Conservation (phyloP, 1,284 basidiomycete genomes). For the Cryptococcus depauperatus region DNA sequence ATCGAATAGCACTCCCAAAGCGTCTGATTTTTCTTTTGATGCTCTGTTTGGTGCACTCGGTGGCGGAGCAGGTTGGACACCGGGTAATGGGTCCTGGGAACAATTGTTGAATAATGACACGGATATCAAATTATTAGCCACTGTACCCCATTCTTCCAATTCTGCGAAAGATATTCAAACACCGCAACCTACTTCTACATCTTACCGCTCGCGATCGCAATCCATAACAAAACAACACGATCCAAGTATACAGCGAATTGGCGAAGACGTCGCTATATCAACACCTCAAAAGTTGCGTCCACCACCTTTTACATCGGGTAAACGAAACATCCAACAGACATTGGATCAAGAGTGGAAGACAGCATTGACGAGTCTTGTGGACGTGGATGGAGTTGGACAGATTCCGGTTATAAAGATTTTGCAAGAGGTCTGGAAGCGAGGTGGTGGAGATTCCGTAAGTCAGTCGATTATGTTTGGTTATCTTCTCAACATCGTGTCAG, state of each 20-base stretch:
- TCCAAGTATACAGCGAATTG: too few relatives aligned
- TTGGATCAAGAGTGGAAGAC: slow-evolving; percentile 29
- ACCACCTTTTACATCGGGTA: slow-evolving; percentile 2
- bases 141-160: too few relatives aligned
- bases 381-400: slow-evolving; percentile 37
- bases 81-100: slow-evolving; percentile 17
- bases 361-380: slow-evolving; percentile 28
- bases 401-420: slow-evolving; percentile 28
- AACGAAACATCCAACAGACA: slow-evolving; percentile 14
- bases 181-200: too few relatives aligned
- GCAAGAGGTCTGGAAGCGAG: slow-evolving; percentile 38
- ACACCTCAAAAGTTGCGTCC: slow-evolving; percentile 2
- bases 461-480: background rate
- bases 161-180: too few relatives aligned
- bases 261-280: too few relatives aligned
- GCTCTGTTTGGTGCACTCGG: background rate
- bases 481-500: slow-evolving; percentile 8
- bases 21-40: slow-evolving; percentile 3
- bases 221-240: too few relatives aligned
- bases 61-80: background rate
- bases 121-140: too few relatives aligned
- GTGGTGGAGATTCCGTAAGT: slow-evolving; percentile 35
- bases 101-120: slow-evolving; percentile 23
- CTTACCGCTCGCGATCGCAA: too few relatives aligned
- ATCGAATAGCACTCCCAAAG: slow-evolving; percentile 15